Conservation (phyloP, 2,329 filamentous ascomycete species). For the Alternaria gansuensis region DNA sequence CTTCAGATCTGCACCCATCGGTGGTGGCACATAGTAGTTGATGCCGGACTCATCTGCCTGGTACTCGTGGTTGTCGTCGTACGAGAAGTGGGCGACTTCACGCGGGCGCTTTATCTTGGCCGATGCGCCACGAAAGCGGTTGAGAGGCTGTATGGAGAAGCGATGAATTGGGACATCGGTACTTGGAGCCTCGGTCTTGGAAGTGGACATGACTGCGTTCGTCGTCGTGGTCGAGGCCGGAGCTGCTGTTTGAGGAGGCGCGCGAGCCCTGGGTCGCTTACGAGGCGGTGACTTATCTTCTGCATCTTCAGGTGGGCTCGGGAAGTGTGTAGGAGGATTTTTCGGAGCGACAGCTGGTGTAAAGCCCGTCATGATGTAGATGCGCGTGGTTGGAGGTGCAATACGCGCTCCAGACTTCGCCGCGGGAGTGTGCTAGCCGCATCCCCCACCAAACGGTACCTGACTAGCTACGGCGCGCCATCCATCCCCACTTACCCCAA, state of each 20-base stretch:
- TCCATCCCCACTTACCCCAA: constrained; percentile 7
- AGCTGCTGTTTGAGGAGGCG: constrained; percentile 38
- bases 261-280: constrained; percentile 47
- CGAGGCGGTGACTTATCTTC: constrained; percentile 35
- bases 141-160: constrained; percentile 46
- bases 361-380: not conserved
- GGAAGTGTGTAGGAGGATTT: constrained; percentile 17
- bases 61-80: constrained; percentile 82
- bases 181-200: not conserved
- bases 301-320: constrained; percentile 17
- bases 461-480: constrained; percentile 24
- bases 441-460: constrained; percentile 14
- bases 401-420: constrained; percentile 1
- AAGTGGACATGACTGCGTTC: not conserved
- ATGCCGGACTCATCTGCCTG: constrained; percentile 80
- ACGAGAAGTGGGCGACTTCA: constrained; percentile 95
- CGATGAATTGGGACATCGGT: constrained; percentile 17
- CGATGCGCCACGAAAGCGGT: constrained; percentile 47
- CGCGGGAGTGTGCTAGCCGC: constrained; percentile 8
- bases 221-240: constrained; percentile 7
- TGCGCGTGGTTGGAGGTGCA: not conserved
- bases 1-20: constrained; percentile 77
- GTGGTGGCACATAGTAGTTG: constrained; percentile 84
- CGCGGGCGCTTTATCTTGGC: constrained; percentile 56
- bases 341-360: not conserved